Evolutionary conservation across 164 flowering plant genomes (phyloP).

Genomic region (Vitis labrusca): DNA sequence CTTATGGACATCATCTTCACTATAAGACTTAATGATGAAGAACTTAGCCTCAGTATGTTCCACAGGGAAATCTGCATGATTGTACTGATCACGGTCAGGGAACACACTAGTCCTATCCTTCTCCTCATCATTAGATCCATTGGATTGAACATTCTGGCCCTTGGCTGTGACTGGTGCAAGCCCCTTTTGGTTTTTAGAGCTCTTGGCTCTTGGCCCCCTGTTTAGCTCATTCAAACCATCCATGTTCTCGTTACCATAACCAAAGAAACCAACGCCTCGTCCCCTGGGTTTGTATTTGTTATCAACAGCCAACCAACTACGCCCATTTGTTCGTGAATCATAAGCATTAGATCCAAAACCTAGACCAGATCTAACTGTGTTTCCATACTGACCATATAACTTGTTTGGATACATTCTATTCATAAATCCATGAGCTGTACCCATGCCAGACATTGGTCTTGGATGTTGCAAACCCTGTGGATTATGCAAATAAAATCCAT

Average conservation of each 20-base stretch:
- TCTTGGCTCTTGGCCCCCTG: conserved; percentile 80
- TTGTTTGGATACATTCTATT: conserved; percentile 50
- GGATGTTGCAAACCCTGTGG: conserved; percentile 45
- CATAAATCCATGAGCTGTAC: conserved; percentile 38
- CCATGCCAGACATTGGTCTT: conserved; percentile 39
- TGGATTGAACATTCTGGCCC: conserved; percentile 42
- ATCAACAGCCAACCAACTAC: conserved; percentile 61
- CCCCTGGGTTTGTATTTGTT: conserved; percentile 66
- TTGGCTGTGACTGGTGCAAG: conserved; percentile 42
- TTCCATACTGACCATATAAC: conserved; percentile 46
- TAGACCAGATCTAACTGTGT: conserved; percentile 33
- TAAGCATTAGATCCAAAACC: conserved; percentile 44
- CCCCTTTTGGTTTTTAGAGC: conserved; percentile 54
- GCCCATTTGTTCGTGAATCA: conserved; percentile 44
- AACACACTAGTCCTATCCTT: conserved; percentile 23
- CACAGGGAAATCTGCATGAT: conserved; percentile 60
- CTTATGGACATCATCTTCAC: conserved; percentile 94
- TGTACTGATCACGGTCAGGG: conserved; percentile 62
- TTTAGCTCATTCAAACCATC: conserved; percentile 88
- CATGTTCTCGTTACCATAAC: conserved; percentile 54
- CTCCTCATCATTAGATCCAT: conserved; percentile 31
- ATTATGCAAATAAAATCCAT: background rate
- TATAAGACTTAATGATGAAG: conserved; percentile 85
- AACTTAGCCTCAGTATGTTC: conserved; percentile 74
- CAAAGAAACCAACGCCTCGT: conserved; percentile 47